Base-by-base conservation (phyloP, 192 early-diverging fungal species). In the Diversispora epigaea region DNA sequence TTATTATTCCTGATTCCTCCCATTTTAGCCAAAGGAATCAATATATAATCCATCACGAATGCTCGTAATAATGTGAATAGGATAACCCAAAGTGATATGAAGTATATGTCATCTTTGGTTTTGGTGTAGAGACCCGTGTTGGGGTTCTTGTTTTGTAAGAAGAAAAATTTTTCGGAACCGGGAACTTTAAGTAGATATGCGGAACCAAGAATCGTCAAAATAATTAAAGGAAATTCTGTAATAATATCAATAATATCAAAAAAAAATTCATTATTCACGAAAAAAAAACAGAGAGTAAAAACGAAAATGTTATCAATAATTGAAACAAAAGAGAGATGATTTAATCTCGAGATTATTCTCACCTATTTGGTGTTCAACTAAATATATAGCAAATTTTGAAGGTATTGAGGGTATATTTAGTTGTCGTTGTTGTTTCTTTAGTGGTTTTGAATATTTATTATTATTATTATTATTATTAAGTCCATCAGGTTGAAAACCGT, bases 11-110 rank as follows among this genome's bases (percentile, higher is more conserved):
- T 77, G 44, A 86, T 81, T 10, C 85, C 80, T 22, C 75, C 54
- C 0, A 54, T n/a, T 71, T 77, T 79, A 67, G 79, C 84, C 15
- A 86, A 11, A 9, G 87, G 86, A 44, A 60, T 78, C 43, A 86
- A 79, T 55, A 81, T 64, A 56, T 83, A 84, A 54, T 83, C 84
- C 84, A 91, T 84, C 61, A 87, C 73, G 11, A 81, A 25, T 0
- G 87, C 86, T 14, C 92, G 87, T 10, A 88, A 69, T 19, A 88
- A 87, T 11, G 91, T 89, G 25, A 91, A 88, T 54, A 83, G 82
- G 12, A 91, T 73, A 32, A 91, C 79, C 90, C 90, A 92, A 77
- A 88, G 88, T 40, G 62, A 64, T 6, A 92, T 84, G 76, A 91
- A 89, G 43, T 82, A 85, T n/a, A 84, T 47, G 68, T 93, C 91